Base-by-base conservation (phyloP, 805 yeast species). In the Pichia manshurica region DNA sequence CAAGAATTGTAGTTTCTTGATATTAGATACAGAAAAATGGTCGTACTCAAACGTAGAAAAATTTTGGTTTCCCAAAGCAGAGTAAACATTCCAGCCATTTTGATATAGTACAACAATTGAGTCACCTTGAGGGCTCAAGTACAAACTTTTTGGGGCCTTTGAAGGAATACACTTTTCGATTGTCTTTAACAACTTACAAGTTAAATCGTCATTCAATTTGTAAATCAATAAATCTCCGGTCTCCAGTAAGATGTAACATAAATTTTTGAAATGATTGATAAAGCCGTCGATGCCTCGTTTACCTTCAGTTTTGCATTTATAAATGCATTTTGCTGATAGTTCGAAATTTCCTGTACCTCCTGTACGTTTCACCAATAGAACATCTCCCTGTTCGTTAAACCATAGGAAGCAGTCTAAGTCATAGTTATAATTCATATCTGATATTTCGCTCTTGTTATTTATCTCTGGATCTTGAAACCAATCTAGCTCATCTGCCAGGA, bases 41-140 rank as follows among this genome's bases (percentile, higher is more conserved):
- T 65, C 69, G 48, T 59, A 61, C 46, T 67, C 69, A 50, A 64
- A 66, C 5, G 78, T 65, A 9, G 74, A 67, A 38, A 71, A 69
- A 32, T 63, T 67, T 34, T 70, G 58, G 53, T 73, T 71, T 1
- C 82, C 82, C 32, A 75, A 64, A 15, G 68, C 68, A 3, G 81
- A 73, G 50, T 65, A 67, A 22, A 73, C 49, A 42, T 68, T 69
- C 81, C 81, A 78, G 5, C 80, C 80, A 38, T 62, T 62, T 17
- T 53, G 53, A 46, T 52, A 65, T 10, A 59, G 43, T 4, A 57
- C 46, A 5, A 66, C 44, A 23, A 65, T 37, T 13, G 63, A 56
- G 33, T 60, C 59, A 6, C 66, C 67, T 43, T 56, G 53, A 1
- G 64, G 63, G 38, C 56, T 52, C 9, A 63, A 28, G 5, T 46